phyloP scores from a whole-genome alignment of 768 basidiomycete genomes.

The Termitomyces sp. region DNA sequence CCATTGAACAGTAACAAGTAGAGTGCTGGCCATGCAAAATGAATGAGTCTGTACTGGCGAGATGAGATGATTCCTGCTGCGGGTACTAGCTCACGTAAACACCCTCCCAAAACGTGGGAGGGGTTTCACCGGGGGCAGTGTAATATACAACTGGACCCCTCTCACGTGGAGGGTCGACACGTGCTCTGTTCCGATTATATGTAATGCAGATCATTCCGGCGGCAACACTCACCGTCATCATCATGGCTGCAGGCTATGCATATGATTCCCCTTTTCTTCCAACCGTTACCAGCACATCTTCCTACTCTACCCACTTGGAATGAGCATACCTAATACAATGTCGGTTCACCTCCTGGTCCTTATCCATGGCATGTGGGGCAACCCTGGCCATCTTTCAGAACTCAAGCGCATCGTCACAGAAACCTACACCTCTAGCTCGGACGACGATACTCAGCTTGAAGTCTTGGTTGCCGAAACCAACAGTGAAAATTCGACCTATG shows the following conservation, averaged over 20 bases:
- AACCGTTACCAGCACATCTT: background rate
- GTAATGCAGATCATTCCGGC: too few species aligned
- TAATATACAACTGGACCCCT: too few species aligned
- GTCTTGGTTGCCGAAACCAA: constrained; percentile 67
- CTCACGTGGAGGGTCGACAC: too few species aligned
- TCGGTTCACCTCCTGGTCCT: constrained; percentile 45
- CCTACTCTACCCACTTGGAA: background rate
- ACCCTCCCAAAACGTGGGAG: too few species aligned
- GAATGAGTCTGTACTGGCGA: too few species aligned
- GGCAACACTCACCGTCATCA: background rate
- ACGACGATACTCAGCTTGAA: constrained; percentile 45
- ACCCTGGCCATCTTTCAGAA: constrained; percentile 60
- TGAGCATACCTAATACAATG: constrained; percentile 14
- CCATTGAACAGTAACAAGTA: too few species aligned
- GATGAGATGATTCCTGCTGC: too few species aligned
- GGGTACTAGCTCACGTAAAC: too few species aligned
- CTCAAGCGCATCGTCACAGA: constrained; percentile 51
- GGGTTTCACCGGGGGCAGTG: too few species aligned
- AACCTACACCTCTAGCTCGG: constrained; percentile 27
- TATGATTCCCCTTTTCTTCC: background rate
- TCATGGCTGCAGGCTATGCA: background rate
- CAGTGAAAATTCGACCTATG: constrained; percentile 65
- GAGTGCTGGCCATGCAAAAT: too few species aligned
- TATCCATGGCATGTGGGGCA: constrained; percentile 80
- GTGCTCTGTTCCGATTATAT: too few species aligned